A percentile compares a stretch with the other conserved stretches of the same genome.
Evolutionary conservation across 495 filamentous ascomycete genomes (phyloP).

Genomic region (Neurospora tetrasperma): DNA sequence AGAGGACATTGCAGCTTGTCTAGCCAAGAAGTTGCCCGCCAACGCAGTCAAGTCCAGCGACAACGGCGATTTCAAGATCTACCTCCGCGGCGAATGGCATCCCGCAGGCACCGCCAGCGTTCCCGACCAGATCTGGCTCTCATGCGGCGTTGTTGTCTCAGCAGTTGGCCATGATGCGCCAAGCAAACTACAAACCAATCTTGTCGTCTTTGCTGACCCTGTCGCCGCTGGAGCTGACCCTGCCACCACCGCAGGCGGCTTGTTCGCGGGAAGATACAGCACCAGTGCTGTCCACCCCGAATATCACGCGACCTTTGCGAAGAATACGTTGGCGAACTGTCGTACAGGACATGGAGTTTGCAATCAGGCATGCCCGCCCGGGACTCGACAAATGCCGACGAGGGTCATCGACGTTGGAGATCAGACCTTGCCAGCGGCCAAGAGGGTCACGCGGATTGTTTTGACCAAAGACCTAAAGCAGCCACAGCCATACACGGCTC

Average conservation of each 20-base stretch:
- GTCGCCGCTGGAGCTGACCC: not conserved
- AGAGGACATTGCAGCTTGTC: not conserved
- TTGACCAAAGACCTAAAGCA: not conserved
- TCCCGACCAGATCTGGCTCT: not conserved
- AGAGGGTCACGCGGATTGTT: not conserved
- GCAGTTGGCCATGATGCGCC: not conserved
- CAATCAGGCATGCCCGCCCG: not conserved
- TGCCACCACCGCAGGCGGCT: not conserved
- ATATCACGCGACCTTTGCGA: not conserved
- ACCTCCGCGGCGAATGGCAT: not conserved
- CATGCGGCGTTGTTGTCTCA: not conserved
- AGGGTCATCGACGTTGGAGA: slow-evolving; percentile 4
- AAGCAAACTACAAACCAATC: not conserved
- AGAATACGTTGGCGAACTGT: not conserved
- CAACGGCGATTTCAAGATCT: not conserved
- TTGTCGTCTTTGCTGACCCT: not conserved
- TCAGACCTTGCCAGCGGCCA: not conserved
- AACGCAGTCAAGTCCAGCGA: not conserved
- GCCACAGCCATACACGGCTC: not conserved
- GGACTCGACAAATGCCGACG: not conserved
- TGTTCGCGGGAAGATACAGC: slow-evolving; percentile 2
- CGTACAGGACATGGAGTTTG: not conserved
- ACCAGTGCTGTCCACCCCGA: not conserved
- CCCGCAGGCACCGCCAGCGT: not conserved
- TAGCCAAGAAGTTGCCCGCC: not conserved